phyloP scores from a whole-genome alignment of 2,329 filamentous ascomycete genomes.

The Cercospora sojina region DNA sequence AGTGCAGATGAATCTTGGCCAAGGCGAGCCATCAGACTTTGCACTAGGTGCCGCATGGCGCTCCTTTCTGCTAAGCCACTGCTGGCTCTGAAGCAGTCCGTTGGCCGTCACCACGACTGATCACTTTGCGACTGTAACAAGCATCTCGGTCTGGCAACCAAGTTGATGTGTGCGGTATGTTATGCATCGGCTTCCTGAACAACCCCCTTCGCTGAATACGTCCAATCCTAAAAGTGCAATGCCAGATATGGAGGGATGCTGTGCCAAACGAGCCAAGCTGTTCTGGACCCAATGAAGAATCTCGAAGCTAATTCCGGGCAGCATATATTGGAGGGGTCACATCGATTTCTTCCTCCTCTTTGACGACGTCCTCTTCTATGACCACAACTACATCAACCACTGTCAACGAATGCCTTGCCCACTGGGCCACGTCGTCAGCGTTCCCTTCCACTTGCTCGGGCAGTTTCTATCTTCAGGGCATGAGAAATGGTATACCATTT shows the following conservation, averaged over 20 bases:
- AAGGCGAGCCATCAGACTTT: background rate
- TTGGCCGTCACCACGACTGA: background rate
- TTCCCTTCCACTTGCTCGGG: too few species aligned
- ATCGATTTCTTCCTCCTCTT: too few species aligned
- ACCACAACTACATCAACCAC: too few species aligned
- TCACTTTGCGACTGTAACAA: background rate
- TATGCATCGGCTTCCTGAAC: background rate
- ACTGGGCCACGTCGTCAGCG: too few species aligned
- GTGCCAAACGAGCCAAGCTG: background rate
- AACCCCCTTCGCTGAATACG: background rate
- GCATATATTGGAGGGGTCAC: background rate
- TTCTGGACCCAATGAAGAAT: background rate
- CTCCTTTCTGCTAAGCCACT: background rate
- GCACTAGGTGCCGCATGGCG: background rate
- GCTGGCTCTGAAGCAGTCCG: background rate
- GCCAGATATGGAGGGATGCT: background rate
- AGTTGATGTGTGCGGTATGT: background rate
- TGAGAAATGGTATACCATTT: background rate
- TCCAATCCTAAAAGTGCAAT: background rate
- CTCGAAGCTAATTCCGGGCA: background rate
- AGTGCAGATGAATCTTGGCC: background rate
- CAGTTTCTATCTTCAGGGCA: background rate
- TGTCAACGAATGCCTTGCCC: too few species aligned
- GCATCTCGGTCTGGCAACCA: background rate
- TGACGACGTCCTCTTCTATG: too few species aligned